These are phyloP conservation scores for Zelonia costaricensis DNA, from an alignment of 208 protist species.

Conservation along the genomic window DNA sequence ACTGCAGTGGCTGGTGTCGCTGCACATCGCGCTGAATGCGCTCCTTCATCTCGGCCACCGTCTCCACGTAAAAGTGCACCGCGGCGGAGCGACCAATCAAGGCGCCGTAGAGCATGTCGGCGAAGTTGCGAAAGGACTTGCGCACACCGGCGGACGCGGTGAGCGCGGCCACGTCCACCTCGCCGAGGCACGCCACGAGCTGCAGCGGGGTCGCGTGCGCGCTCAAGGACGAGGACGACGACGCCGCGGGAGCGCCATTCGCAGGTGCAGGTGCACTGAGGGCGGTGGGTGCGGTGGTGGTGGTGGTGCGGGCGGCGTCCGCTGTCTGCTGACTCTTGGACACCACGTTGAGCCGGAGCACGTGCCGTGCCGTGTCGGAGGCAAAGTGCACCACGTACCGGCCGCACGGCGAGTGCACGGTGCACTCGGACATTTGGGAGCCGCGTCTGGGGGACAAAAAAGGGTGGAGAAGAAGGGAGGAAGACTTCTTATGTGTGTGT, in stretches of 20 bases:
- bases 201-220: conserved; percentile 1
- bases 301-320: background rate
- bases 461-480: background rate
- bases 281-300: background rate
- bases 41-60: conserved; percentile 63
- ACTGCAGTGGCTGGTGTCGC: background rate
- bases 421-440: conserved; percentile 48
- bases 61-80: conserved; percentile 81
- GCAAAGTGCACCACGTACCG: conserved; percentile 64
- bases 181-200: conserved; percentile 36
- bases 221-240: background rate
- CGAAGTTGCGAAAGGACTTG: conserved; percentile 67
- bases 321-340: conserved; percentile 12
- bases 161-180: conserved; percentile 52
- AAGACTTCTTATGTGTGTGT: background rate
- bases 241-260: too few relatives aligned
- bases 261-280: too few relatives aligned
- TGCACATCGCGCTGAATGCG: conserved; percentile 66
- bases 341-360: conserved; percentile 34
- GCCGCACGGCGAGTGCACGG: conserved; percentile 72
- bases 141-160: conserved; percentile 71
- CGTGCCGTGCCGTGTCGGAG: conserved; percentile 21
- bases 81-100: conserved; percentile 65
- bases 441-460: too few relatives aligned
- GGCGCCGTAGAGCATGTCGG: conserved; percentile 78